Conservation (phyloP, 805 yeast species). For the Saccharomycopsis oosterbeekiorum region DNA sequence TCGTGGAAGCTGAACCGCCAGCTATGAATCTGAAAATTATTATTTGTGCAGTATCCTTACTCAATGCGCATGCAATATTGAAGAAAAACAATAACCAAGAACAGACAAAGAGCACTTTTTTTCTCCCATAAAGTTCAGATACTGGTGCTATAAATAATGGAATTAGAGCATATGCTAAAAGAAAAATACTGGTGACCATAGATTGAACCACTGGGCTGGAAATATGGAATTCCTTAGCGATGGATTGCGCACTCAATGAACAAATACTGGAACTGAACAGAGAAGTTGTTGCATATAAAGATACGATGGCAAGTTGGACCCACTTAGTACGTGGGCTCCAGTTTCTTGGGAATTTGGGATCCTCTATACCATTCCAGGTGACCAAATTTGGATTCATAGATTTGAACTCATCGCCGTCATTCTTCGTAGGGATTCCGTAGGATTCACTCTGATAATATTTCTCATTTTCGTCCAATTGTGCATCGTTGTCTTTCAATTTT, state of each 20-base stretch:
- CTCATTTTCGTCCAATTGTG: too few species aligned
- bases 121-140: constrained; percentile 57
- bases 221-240: constrained; percentile 36
- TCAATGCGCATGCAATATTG: constrained; percentile 53
- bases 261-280: constrained; percentile 56
- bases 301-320: constrained; percentile 35
- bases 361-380: constrained; percentile 57
- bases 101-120: constrained; percentile 42
- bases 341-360: constrained; percentile 55
- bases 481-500: background rate
- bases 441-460: background rate
- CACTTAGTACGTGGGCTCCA: constrained; percentile 39
- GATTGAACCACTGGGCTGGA: constrained; percentile 35
- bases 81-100: constrained; percentile 39
- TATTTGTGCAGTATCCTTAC: constrained; percentile 45
- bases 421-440: constrained; percentile 22
- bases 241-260: constrained; percentile 48
- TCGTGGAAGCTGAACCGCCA: constrained; percentile 60
- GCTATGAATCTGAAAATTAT: constrained; percentile 51
- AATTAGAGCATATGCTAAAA: constrained; percentile 62
- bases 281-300: constrained; percentile 46
- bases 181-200: constrained; percentile 51
- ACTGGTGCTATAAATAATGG: constrained; percentile 60
- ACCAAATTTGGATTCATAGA: constrained; percentile 55
- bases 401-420: constrained; percentile 45